These are phyloP conservation scores for Nymphaea thermarum DNA, from an alignment of 164 flowering plant genomes.

Conservation along the genomic window DNA sequence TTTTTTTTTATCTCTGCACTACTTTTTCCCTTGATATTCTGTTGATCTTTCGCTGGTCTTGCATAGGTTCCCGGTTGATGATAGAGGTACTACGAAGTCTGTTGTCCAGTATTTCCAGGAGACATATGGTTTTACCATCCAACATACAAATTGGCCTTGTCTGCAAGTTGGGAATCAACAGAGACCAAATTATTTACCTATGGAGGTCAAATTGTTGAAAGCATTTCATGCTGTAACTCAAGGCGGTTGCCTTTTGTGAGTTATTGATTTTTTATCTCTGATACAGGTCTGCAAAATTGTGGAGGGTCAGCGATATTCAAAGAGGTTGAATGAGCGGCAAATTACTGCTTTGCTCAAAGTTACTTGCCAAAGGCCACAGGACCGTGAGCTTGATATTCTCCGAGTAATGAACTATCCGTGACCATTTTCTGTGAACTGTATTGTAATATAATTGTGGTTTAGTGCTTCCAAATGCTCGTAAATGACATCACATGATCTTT, in stretches of 20 bases:
- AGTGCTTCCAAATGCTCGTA: no score
- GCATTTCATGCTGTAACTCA: background rate
- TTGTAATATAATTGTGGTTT: no score
- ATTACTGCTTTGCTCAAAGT: slow-evolving; percentile 63
- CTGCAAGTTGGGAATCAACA: slow-evolving; percentile 93
- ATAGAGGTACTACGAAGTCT: slow-evolving; percentile 66
- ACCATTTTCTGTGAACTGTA: background rate
- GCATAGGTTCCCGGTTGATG: slow-evolving; percentile 72
- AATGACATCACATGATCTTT: no score
- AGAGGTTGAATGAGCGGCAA: slow-evolving; percentile 62
- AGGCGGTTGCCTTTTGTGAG: background rate
- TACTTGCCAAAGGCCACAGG: slow-evolving; percentile 75
- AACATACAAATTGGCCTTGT: slow-evolving; percentile 85
- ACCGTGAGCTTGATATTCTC: slow-evolving; percentile 57
- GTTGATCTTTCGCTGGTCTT: background rate
- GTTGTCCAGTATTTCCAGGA: slow-evolving; percentile 86
- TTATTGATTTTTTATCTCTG: background rate
- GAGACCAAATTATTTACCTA: slow-evolving; percentile 87
- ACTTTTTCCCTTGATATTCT: background rate
- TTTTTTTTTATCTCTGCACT: background rate
- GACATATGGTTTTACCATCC: slow-evolving; percentile 74
- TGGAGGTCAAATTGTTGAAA: slow-evolving; percentile 52
- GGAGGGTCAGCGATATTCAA: slow-evolving; percentile 80
- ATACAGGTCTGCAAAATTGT: slow-evolving; percentile 80
- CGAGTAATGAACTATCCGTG: slow-evolving; percentile 25